phyloP scores from a whole-genome alignment of 2,329 filamentous ascomycete genomes.

The Pyricularia sp. region DNA sequence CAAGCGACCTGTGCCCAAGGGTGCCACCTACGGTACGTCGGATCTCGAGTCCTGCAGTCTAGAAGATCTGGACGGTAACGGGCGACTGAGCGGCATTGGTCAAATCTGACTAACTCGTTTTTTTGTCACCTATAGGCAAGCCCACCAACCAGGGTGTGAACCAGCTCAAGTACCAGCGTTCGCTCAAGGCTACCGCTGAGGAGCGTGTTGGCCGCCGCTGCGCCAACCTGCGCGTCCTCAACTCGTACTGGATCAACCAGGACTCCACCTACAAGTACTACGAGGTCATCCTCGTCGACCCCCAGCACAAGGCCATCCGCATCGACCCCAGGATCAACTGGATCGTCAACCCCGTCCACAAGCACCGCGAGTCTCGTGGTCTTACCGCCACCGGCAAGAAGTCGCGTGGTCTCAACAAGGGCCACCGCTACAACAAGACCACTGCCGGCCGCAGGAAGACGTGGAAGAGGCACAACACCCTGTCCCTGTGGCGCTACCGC shows the following conservation, averaged over 20 bases:
- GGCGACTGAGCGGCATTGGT: neutral
- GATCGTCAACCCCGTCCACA: slow-evolving; percentile 99
- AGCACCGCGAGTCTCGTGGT: slow-evolving; percentile 97
- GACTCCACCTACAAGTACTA: slow-evolving; percentile 99
- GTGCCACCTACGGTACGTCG: slow-evolving; percentile 85
- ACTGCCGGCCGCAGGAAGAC: slow-evolving; percentile 96
- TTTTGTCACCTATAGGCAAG: slow-evolving; percentile 60
- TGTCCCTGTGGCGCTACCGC: slow-evolving; percentile 97
- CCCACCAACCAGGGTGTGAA: slow-evolving; percentile 99
- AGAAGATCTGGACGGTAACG: neutral
- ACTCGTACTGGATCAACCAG: slow-evolving; percentile 99
- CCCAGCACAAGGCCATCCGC: slow-evolving; percentile 99
- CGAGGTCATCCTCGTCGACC: slow-evolving; percentile 97
- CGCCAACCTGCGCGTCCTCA: slow-evolving; percentile 97
- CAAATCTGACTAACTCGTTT: neutral
- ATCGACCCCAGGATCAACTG: slow-evolving; percentile 99
- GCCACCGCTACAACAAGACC: slow-evolving; percentile 99
- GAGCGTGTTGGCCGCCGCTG: slow-evolving; percentile 99
- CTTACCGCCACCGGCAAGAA: slow-evolving; percentile 99
- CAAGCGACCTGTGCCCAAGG: slow-evolving; percentile 94
- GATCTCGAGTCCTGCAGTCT: neutral
- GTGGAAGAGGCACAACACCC: slow-evolving; percentile 99
- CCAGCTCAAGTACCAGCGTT: slow-evolving; percentile 99
- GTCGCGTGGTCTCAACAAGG: slow-evolving; percentile 98
- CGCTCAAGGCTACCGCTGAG: slow-evolving; percentile 94